These are phyloP conservation scores for Chamaenerion angustifolium DNA, from an alignment of 345 rosid genomes.

Conservation along the genomic window DNA sequence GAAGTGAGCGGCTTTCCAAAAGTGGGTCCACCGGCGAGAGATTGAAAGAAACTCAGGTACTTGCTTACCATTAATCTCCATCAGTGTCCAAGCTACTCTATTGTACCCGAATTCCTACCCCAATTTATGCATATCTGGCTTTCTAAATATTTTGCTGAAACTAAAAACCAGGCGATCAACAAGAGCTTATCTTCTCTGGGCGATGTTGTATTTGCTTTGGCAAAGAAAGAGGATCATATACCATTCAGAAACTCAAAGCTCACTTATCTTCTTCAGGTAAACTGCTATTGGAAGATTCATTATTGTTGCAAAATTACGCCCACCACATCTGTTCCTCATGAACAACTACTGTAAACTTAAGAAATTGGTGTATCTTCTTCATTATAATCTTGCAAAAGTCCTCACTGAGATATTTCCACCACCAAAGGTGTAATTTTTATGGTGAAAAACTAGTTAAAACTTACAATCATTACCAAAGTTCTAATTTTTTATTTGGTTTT, in stretches of 20 bases:
- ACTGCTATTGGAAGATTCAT: no score
- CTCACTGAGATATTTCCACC: no score
- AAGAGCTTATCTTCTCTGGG: constrained; percentile 83
- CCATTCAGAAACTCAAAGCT: constrained; percentile 93
- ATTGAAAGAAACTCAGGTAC: constrained; percentile 89
- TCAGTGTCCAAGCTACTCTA: constrained; percentile 1
- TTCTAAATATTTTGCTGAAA: background rate
- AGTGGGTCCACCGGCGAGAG: constrained; percentile 97
- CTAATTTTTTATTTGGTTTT: no score
- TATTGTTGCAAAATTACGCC: no score
- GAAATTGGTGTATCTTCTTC: no score
- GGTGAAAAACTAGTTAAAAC: background rate
- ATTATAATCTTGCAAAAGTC: no score
- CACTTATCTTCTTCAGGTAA: constrained; percentile 96
- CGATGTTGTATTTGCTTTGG: constrained; percentile 88
- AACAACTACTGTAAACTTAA: no score
- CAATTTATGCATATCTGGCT: background rate
- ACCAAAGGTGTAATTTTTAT: background rate
- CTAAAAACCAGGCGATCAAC: constrained; percentile 60
- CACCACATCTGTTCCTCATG: no score
- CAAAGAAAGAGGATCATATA: constrained; percentile 85
- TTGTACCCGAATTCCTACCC: background rate
- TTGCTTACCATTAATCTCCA: background rate
- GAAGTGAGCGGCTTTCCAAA: constrained; percentile 93
- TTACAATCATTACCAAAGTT: no score